Base-by-base conservation (phyloP, 805 yeast species). In the Teunomyces tritomae region DNA sequence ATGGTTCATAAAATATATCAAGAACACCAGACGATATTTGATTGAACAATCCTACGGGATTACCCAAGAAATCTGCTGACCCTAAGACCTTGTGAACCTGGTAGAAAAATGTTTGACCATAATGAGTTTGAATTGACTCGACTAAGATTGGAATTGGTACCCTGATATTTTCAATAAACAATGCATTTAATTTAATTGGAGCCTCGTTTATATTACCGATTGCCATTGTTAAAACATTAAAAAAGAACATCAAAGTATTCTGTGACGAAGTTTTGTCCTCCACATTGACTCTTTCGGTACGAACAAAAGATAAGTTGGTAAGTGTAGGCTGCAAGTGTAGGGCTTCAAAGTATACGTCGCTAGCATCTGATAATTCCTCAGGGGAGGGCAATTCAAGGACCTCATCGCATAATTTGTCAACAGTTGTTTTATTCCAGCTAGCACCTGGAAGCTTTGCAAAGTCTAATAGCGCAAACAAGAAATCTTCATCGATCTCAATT, bases 201-300 rank as follows among this genome's bases (percentile, higher is more conserved):
- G 99, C 99, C 65, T 94, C 97, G 62, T 92, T 92, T 50, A 95
- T 88, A 63, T 92, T 94, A 24, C 98, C 99, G 52, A 94, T 81
- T 0, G 99, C 96, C 97, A 92, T 91, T 0, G 97, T 90, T 50
- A 94, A 71, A 33, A 92, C 83, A 63, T 94, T 89, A 55, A 89
- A 74, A 52, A 89, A 82, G 63, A 87, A 86, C 78, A 85, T 79
- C 43, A 91, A 62, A 0, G 94, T 74, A 53, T 83, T 85, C 40
- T 82, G 83, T 2, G 87, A 71, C 2, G 78, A 63, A 0, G 73
- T 68, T 9, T 83, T 78, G 47, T 84, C 89, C 47, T 82, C 87
- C 4, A 79, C 83, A 59, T 83, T 80, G 28, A 85, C 75, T 48
- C 88, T 72, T 58, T 90, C 97, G 0, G 96, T 88, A 52, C 98